A percentile compares a stretch with the other conserved stretches of the same genome.
Conservation (phyloP, 2,329 filamentous ascomycete genomes). For the Pseudogymnoascus sp. region DNA sequence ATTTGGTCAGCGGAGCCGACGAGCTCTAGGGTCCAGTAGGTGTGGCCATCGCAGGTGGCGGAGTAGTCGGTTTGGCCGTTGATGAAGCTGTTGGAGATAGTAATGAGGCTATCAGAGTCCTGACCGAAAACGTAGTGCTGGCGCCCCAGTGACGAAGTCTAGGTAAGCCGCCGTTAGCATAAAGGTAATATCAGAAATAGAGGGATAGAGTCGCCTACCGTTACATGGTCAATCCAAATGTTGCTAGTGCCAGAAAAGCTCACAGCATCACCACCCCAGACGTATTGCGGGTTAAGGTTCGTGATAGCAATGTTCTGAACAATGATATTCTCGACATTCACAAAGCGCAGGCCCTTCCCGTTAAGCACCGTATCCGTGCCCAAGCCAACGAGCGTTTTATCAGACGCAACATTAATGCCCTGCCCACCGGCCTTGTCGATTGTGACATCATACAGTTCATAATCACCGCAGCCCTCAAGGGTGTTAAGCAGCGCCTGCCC, state of each 20-base stretch:
- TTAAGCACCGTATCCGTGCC: constrained; percentile 16
- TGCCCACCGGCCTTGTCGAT: constrained; percentile 15
- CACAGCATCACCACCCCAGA: constrained; percentile 32
- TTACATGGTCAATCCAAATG: constrained; percentile 31
- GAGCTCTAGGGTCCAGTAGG: constrained; percentile 38
- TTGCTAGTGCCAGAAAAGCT: constrained; percentile 23
- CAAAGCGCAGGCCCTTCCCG: constrained; percentile 21
- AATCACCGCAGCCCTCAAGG: constrained; percentile 12
- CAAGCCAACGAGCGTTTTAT: constrained; percentile 23
- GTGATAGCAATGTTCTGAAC: constrained; percentile 22
- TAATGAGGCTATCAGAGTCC: constrained; percentile 29
- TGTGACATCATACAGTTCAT: constrained; percentile 2
- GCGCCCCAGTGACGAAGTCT: constrained; percentile 28
- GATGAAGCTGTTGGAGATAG: constrained; percentile 39
- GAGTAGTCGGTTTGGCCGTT: constrained; percentile 36
- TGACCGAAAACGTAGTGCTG: constrained; percentile 33
- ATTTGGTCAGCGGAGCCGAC: constrained; percentile 31
- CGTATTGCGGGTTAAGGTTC: constrained; percentile 29
- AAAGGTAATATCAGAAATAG: neutral
- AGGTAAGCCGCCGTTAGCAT: neutral
- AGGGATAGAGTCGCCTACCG: constrained; percentile 19
- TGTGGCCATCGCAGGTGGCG: constrained; percentile 36
- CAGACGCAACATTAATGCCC: constrained; percentile 19
- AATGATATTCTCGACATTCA: constrained; percentile 21
- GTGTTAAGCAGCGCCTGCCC: constrained; percentile 15